These are phyloP conservation scores for Lipomyces chichibuensis DNA, from an alignment of 805 yeast genomes.

Conservation along the genomic window DNA sequence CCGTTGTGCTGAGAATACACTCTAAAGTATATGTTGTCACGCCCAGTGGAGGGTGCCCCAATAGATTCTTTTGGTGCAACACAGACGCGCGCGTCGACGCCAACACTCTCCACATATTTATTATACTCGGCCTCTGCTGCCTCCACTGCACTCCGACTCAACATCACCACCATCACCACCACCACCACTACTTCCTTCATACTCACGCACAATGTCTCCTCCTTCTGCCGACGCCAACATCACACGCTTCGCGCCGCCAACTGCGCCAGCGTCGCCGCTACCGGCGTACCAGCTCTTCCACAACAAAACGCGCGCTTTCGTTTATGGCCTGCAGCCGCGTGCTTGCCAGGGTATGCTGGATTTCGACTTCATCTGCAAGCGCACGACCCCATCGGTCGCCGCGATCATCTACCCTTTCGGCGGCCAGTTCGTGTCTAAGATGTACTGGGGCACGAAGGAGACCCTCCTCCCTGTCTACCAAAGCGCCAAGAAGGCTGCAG, in stretches of 20 bases:
- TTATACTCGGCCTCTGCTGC: slow-evolving; percentile 3
- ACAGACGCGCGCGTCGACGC: not conserved
- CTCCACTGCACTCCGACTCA: slow-evolving; percentile 4
- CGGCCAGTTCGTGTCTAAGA: slow-evolving; percentile 51
- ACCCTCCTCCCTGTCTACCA: slow-evolving; percentile 52
- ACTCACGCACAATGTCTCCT: not conserved
- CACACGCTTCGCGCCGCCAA: slow-evolving; percentile 41
- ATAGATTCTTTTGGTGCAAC: not conserved
- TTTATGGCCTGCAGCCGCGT: slow-evolving; percentile 52
- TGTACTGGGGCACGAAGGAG: slow-evolving; percentile 57
- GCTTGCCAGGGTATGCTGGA: slow-evolving; percentile 56
- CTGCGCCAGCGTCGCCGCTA: slow-evolving; percentile 39
- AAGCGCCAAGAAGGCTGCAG: slow-evolving; percentile 48
- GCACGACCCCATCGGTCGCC: slow-evolving; percentile 52
- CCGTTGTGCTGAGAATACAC: slow-evolving; percentile 4
- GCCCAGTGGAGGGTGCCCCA: slow-evolving; percentile 7
- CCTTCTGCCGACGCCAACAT: slow-evolving; percentile 38
- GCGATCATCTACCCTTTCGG: slow-evolving; percentile 54
- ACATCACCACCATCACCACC: slow-evolving; percentile 7
- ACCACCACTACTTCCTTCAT: not conserved
- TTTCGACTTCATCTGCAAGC: slow-evolving; percentile 52
- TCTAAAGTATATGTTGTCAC: not conserved
- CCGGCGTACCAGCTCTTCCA: slow-evolving; percentile 48
- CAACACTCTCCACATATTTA: not conserved
- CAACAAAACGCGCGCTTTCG: slow-evolving; percentile 51